These are phyloP conservation scores for Purshia tridentata DNA, from an alignment of 306 rosid species.

Conservation along the genomic window DNA sequence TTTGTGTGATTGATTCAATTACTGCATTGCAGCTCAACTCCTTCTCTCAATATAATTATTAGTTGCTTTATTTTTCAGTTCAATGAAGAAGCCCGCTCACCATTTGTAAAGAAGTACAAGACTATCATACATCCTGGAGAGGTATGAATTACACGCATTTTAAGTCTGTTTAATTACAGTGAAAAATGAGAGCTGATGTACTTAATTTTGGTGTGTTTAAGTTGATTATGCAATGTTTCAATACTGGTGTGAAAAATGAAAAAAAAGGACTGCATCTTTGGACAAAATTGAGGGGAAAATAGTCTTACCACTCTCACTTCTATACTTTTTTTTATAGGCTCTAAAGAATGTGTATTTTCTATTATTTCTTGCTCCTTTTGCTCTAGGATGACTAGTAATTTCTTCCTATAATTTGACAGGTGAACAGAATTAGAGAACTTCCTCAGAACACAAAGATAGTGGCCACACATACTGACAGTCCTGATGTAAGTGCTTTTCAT, in stretches of 20 bases:
- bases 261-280: neutral
- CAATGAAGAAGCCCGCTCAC: constrained; percentile 98
- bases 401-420: constrained; percentile 41
- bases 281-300: neutral
- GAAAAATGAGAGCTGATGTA: neutral
- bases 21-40: constrained; percentile 11
- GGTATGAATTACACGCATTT: constrained; percentile 42
- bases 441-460: constrained; percentile 90
- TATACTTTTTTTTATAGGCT: neutral
- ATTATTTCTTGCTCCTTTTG: neutral
- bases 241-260: neutral
- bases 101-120: constrained; percentile 98
- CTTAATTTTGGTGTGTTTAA: neutral
- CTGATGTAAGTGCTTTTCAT: constrained; percentile 64
- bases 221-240: neutral
- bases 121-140: constrained; percentile 99
- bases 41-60: neutral
- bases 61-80: constrained; percentile 51
- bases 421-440: constrained; percentile 95
- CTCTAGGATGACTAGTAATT: neutral
- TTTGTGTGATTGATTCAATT: constrained; percentile 17
- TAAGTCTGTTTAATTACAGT: neutral
- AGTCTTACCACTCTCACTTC: neutral
- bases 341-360: neutral
- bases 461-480: constrained; percentile 97